These are phyloP conservation scores for Lycium barbarum DNA, from an alignment of 257 asterid genomes.

Conservation along the genomic window DNA sequence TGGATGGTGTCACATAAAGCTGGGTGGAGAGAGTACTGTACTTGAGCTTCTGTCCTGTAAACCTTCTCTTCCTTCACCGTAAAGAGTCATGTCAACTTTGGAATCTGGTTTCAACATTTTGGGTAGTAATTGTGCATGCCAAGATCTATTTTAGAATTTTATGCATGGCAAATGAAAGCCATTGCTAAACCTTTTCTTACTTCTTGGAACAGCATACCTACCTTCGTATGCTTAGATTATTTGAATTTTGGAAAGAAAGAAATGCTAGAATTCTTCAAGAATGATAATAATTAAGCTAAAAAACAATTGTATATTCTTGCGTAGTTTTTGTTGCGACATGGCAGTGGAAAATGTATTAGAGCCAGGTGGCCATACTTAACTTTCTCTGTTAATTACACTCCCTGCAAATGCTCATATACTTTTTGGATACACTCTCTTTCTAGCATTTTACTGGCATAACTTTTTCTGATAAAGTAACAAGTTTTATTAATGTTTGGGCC, in stretches of 20 bases:
- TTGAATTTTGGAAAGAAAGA: neutral
- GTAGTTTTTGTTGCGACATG: neutral
- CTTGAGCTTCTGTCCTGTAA: neutral
- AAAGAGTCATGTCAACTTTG: neutral
- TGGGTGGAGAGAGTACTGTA: neutral
- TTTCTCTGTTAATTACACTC: neutral
- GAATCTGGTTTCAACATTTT: neutral
- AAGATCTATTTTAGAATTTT: neutral
- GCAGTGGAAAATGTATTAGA: neutral
- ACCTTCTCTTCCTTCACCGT: neutral
- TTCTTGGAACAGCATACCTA: neutral
- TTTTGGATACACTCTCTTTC: neutral
- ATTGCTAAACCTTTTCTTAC: neutral
- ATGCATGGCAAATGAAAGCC: neutral
- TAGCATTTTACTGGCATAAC: neutral
- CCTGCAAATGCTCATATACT: neutral
- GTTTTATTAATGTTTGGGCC: neutral
- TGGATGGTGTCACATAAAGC: too few species aligned
- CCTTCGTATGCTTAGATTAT: neutral
- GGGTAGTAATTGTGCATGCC: neutral
- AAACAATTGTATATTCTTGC: neutral
- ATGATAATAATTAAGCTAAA: neutral
- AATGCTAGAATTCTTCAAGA: conserved; percentile 4
- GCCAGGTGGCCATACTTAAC: neutral
- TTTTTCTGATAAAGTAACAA: neutral